Evolutionary conservation across 2,329 filamentous ascomycete species (phyloP), one percentile per base, ranked within the genome.

Genomic region (Fonsecaea nubica): DNA sequence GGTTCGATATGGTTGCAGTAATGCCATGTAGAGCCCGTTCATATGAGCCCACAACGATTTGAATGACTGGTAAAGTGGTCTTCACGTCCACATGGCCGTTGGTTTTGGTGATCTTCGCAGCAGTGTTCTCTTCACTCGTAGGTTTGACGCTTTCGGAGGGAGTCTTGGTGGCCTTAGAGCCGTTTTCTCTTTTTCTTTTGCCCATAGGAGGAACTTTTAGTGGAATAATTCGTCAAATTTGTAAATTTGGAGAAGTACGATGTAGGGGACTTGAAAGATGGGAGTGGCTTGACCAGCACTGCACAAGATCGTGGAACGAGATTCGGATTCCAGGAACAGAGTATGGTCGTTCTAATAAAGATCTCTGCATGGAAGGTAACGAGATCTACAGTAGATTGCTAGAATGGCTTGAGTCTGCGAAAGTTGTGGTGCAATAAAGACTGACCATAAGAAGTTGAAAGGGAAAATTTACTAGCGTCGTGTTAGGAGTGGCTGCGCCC

Each of bases 1-100:
- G 42, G 33, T 62, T 55, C 30, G 85, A 82, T 60, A 96, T 82
- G 1, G 87, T 87, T n/a, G 91, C 93, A 7, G 91, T 92, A 74
- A 97, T 85, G 67, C 95, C 95, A 78, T 99, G 95, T 21, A 99
- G 86, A 58, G 96, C 88, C 70, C 93, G 87, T 76, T 99, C 95
- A 80, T 99, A 99, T 61, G 93, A 97, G 56, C 95, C 95, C 6
- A 92, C 90, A 67, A 98, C 85, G 71, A 99, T 90, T 78, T 98
- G 95, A 66, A 98, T 84, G 13, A 67, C 64, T 6, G n/a, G 90
- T 89, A 72, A 87, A 52, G 53, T 60, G 12, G 63, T 72, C 64
- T 73, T 69, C 58, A 70, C 65, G 64, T 72, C 67, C 56, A 75
- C 72, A 50, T 76, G 71, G 69, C 71, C 71, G 66, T 76, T 73